Evolutionary conservation across 2,329 filamentous ascomycete species (phyloP), one percentile per base, ranked within the genome.

Genomic region (Penicillium fuscoglaucum): DNA sequence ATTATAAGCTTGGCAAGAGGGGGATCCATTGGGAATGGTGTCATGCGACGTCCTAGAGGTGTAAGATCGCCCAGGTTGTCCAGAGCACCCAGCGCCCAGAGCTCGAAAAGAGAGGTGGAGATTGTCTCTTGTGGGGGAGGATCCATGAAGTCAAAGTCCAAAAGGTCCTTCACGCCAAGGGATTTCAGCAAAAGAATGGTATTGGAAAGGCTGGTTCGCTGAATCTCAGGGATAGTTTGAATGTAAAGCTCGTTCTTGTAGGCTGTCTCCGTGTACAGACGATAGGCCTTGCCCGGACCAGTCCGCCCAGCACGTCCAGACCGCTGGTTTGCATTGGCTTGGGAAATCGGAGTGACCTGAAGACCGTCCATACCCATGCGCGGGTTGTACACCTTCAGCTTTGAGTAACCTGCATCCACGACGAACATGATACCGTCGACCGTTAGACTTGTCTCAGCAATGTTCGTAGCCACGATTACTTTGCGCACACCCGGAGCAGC

Each of bases 351-450:
- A 0, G 95, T 99, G 66, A 99, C 96, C 70, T 98, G 95, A 15
- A 99, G 84, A 0, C 93, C 97, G 70, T 99, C 95, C 95, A 99
- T 99, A 57, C 95, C 95, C 91, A 99, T 98, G 53, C 93, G 90
- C 6, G 95, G 93, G 69, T 99, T 99, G 78, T 98, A 99, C 5
- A 99, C 95, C 74, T 99, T 99, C 72, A 98, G 85, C 74, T 99
- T 99, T 2, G 92, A 96, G 75, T 93, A 99, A 0, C 95, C 95
- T 1, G 91, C 87, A 73, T 99, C 95, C 5, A 99, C 95, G 24
- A 99, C 95, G 69, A 96, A 99, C 89, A 98, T 98, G 76, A 99
- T 99, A 65, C 95, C 95, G 71, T 99, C 95, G 6, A 99, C 95
- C 0, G 95, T 99, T 78, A 99, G 81, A 82, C 92, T 96, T 0